Evolutionary conservation across 2,329 filamentous ascomycete species (phyloP).

Genomic region (Sclerotinia subarctica): DNA sequence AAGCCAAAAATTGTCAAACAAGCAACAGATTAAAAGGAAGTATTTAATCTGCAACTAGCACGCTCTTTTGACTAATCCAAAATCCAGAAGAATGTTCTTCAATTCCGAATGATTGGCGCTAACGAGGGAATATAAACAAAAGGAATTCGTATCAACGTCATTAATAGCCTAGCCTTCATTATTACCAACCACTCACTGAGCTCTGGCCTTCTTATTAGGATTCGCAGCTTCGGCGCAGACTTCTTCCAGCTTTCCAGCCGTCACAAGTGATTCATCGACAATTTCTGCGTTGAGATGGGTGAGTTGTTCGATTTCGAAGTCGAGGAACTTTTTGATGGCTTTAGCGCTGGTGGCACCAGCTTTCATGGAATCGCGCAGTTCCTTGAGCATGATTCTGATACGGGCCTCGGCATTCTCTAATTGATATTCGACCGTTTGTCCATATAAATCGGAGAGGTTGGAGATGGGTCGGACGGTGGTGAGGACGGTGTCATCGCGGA

Average conservation of each 20-base stretch:
- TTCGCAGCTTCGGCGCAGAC: constrained; percentile 31
- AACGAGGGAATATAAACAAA: constrained; percentile 17
- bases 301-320: constrained; percentile 39
- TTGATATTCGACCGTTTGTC: constrained; percentile 41
- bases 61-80: not conserved
- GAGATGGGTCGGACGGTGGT: constrained; percentile 41
- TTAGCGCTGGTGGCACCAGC: constrained; percentile 38
- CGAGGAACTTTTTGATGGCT: constrained; percentile 40
- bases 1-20: not conserved
- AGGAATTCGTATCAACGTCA: constrained; percentile 20
- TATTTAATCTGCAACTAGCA: not conserved
- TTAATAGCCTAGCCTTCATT: not conserved
- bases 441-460: constrained; percentile 41
- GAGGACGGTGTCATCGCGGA: constrained; percentile 43
- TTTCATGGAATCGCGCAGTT: constrained; percentile 39
- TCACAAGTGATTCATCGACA: constrained; percentile 36
- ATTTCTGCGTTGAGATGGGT: constrained; percentile 38
- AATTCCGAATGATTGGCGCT: not conserved
- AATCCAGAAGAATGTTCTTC: not conserved
- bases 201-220: constrained; percentile 27
- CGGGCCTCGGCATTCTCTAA: constrained; percentile 41
- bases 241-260: constrained; percentile 34
- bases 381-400: constrained; percentile 39
- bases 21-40: not conserved
- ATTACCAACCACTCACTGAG: constrained; percentile 15